phyloP scores from a whole-genome alignment of 1,284 basidiomycete species.

The Thelephora terrestris region DNA sequence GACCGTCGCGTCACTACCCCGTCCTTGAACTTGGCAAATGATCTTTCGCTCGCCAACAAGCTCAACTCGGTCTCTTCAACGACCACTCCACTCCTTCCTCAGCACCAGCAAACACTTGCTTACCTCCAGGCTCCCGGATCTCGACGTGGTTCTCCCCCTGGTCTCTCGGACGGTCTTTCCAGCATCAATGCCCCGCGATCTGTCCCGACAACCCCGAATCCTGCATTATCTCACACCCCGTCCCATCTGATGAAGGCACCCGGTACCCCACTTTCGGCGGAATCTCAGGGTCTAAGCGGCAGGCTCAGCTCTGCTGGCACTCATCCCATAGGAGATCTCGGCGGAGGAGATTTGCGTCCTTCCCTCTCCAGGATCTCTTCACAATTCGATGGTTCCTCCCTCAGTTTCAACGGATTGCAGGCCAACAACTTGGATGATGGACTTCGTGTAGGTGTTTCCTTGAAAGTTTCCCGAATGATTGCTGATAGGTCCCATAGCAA shows the following conservation, averaged over 20 bases:
- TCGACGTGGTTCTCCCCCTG: conserved; percentile 62
- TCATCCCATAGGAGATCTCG: conserved; percentile 37
- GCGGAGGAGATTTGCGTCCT: conserved; percentile 50
- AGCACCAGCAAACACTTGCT: conserved; percentile 45
- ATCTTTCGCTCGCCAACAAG: conserved; percentile 32
- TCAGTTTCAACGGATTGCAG: conserved; percentile 45
- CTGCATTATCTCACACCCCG: conserved; percentile 36
- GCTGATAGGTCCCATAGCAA: conserved; percentile 15
- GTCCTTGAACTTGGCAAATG: conserved; percentile 50
- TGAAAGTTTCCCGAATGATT: background rate
- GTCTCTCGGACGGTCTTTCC: conserved; percentile 46
- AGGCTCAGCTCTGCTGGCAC: conserved; percentile 46
- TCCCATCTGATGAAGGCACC: conserved; percentile 52
- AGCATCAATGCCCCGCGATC: conserved; percentile 47
- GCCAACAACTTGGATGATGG: conserved; percentile 38
- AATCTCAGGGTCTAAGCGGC: conserved; percentile 46
- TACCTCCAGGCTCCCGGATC: conserved; percentile 38
- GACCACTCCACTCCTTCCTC: conserved; percentile 51
- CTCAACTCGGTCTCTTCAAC: conserved; percentile 42
- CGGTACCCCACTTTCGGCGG: conserved; percentile 57
- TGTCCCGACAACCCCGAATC: conserved; percentile 65
- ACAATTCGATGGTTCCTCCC: conserved; percentile 42
- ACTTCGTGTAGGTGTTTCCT: conserved; percentile 30
- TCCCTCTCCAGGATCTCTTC: conserved; percentile 58
- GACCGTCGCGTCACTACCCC: conserved; percentile 69